Evolutionary conservation across 2,329 filamentous ascomycete genomes (phyloP).

Genomic region (Cytospora leucostoma): DNA sequence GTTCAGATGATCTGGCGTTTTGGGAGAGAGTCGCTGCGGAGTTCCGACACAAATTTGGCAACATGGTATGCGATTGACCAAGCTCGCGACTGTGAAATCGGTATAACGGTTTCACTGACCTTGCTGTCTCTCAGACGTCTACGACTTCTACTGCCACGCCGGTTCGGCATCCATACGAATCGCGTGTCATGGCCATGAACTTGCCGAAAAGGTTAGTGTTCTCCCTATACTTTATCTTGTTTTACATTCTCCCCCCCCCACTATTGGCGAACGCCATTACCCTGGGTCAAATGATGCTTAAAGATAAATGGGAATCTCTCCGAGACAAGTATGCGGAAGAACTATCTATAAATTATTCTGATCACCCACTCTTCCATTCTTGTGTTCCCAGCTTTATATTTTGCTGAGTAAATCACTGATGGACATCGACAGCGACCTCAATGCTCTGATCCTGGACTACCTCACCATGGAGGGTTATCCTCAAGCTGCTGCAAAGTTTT

Average conservation of each 20-base stretch:
- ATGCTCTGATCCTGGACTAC: constrained; percentile 93
- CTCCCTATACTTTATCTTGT: not conserved
- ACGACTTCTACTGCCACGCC: constrained; percentile 73
- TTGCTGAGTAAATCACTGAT: constrained; percentile 26
- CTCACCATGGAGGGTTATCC: constrained; percentile 95
- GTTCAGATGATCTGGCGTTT: constrained; percentile 31
- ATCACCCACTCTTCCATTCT: constrained; percentile 52
- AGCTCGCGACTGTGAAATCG: not conserved
- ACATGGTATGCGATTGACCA: constrained; percentile 33
- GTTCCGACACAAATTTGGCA: constrained; percentile 32
- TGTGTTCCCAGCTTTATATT: constrained; percentile 6
- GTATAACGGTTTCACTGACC: constrained; percentile 21
- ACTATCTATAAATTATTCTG: constrained; percentile 72
- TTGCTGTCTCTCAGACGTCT: constrained; percentile 55
- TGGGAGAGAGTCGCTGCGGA: constrained; percentile 33
- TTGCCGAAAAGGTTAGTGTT: constrained; percentile 82
- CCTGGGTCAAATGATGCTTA: constrained; percentile 67
- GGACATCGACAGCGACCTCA: constrained; percentile 73
- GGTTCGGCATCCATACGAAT: constrained; percentile 73
- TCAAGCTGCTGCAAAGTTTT: constrained; percentile 88
- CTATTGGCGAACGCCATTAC: constrained; percentile 27
- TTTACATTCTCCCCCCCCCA: constrained; percentile 26
- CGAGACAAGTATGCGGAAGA: constrained; percentile 93
- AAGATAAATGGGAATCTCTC: constrained; percentile 99
- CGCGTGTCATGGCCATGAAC: constrained; percentile 80